Base-by-base conservation (phyloP, 2,329 filamentous ascomycete species). In the Aspergillus udagawae region DNA sequence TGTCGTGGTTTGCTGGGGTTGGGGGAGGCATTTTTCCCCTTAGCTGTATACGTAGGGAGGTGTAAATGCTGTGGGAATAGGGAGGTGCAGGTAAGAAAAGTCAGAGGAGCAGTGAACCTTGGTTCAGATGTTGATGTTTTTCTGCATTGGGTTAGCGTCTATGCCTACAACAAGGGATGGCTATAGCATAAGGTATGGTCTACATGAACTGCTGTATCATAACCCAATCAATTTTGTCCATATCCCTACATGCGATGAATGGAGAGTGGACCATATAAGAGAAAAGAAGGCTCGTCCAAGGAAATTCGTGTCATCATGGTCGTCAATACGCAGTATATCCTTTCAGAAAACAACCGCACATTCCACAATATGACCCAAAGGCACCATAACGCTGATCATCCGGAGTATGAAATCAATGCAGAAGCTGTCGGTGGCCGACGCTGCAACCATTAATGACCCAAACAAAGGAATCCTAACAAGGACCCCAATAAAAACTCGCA, bases 291-390 rank as follows among this genome's bases (percentile, higher is more conserved):
- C 56, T 65, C 60, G 49, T 63, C 23, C 56, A 55, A 71, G 65
- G 61, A 71, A 63, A 72, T 72, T 72, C 70, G 70, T 73, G 61
- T 66, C 67, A 67, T 73, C 70, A 69, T 72, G 65, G 70, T 72
- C 70, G 61, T 70, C 61, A 67, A 51, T 56, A 42, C 52, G 48
- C 48, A 42, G 56, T 65, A 62, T 63, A 64, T 61, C 57, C 63
- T 58, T 59, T 53, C 53, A 48, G 48, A 62, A 62, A 50, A 63
- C 53, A 66, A 63, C 59, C 59, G 57, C 60, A 53, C 57, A 55
- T 52, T 38, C 41, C 51, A 56, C 49, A 64, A 63, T 35, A 56
- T 58, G 56, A 63, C 57, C 49, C 61, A 62, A 61, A 56, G 60
- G 55, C 61, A 63, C 62, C 62, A 52, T 42, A 62, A 59, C 58